Base-by-base conservation (phyloP, 2,329 filamentous ascomycete genomes). In the Beauveria sp. region DNA sequence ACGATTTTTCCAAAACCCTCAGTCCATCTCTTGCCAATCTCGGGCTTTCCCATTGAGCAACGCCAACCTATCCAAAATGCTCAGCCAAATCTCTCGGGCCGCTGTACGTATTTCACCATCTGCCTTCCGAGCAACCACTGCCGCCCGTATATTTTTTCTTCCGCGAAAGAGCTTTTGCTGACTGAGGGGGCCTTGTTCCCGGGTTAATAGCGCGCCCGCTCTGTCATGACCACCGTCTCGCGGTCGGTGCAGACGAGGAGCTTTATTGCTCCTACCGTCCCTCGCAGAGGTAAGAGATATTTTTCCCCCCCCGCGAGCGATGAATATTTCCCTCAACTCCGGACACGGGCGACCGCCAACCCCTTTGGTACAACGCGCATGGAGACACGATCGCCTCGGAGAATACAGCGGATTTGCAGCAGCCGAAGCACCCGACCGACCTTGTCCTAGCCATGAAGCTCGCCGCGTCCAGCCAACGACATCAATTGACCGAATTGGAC, bases 211-310 rank as follows among this genome's bases (percentile, higher is more conserved):
- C 77, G 78, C 78, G 78, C 78, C 76, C 72, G 78, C 70, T 77
- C 78, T 73, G 76, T 77, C 72, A 75, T 79, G 73, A 76, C 78
- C 74, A 70, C 71, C 75, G 80, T 73, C 71, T 79, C 70, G 77
- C 80, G 72, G 74, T 75, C 72, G 75, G 70, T 76, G 72, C 79
- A 80, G 73, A 74, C 76, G 72, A 80, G 83, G 72, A 77, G 77
- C 71, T 85, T 85, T 73, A 83, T 85, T 70, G 82, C 80, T 70
- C 83, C 83, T 65, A 85, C 83, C 59, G 79, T 84, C 68, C 82
- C 83, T 66, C 80, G 83, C 74, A 80, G 82, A 82, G 83, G 83
- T 86, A 81, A 76, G 83, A 76, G 56, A 22, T 3, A 7, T 8
- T 61, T 59, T 59, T 56, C 46, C 45, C 8, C 12, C 5, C 34